phyloP scores from a whole-genome alignment of 2,329 filamentous ascomycete genomes.

The Juglanconis sp. region DNA sequence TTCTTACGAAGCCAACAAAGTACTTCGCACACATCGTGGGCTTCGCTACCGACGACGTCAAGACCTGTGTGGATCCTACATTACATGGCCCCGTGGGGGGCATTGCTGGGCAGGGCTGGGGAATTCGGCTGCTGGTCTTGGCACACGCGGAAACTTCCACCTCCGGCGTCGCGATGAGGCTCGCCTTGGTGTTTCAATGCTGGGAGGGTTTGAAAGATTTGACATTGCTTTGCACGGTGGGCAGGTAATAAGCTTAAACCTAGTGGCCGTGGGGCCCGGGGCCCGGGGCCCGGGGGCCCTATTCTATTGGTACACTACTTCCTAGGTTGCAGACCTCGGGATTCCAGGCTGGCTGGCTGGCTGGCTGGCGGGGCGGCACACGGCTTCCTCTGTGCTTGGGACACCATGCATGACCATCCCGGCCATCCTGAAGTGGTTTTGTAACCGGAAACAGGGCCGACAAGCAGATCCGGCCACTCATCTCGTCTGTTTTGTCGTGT shows the following conservation, averaged over 20 bases:
- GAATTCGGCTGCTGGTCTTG: neutral
- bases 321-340: no score
- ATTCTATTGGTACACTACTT: no score
- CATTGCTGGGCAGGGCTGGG: neutral
- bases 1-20: no score
- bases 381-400: neutral
- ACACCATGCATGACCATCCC: constrained; percentile 12
- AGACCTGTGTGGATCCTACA: no score
- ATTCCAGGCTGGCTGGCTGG: neutral
- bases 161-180: constrained; percentile 3
- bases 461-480: neutral
- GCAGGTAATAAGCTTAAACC: neutral
- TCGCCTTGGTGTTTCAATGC: neutral
- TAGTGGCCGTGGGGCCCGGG: neutral
- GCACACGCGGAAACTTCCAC: constrained; percentile 5
- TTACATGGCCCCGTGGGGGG: neutral
- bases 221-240: no score
- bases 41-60: no score
- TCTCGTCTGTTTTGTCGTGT: neutral
- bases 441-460: constrained; percentile 13
- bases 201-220: neutral
- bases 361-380: neutral
- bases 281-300: no score
- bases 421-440: constrained; percentile 11
- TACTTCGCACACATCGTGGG: no score